Base-by-base conservation (phyloP, 768 basidiomycete genomes). In the Strobilomyces dryophilus region DNA sequence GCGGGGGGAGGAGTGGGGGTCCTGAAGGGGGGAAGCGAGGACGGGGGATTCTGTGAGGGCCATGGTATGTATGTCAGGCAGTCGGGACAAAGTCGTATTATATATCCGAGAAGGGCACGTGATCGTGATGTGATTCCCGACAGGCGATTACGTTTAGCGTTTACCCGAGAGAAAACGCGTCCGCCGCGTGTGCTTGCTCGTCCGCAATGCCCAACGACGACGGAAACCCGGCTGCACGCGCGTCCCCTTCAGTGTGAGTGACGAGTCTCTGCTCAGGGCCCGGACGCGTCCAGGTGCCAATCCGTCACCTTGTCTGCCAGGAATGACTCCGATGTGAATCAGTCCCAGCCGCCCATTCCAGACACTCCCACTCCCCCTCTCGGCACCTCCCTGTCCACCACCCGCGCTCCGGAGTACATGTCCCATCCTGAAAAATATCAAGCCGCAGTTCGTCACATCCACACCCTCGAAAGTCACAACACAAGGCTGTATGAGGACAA, bases 1-100 rank as follows among this genome's bases (percentile, higher is more conserved):
- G 68, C 45, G 76, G 66, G 84, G 74, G 37, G 76, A 80, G 8
- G 87, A 82, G 48, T 91, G 76, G 21, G 84, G 55, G 49, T 89
- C 80, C 52, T 91, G 82, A 6, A 92, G 70, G 37, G 80, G 59
- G 5, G 65, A 72, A 42, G 61, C 50, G 45, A 60, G 59, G 27
- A 61, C 31, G 2, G 68, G 67, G 3, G 69, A 70, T 48, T 69
- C 65, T 37, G 67, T 53, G 10, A 68, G 56, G 14, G 68, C 67
- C 67, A 68, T 68, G 47, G 20, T 47, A 35, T 35, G 49, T n/a
- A n/a, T n/a, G n/a, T n/a, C n/a, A n/a, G n/a, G n/a, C n/a, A n/a
- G n/a, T n/a, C n/a, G n/a, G n/a, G n/a, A n/a, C n/a, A n/a, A n/a
- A n/a, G n/a, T n/a, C 20, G 29, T 7, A 44, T 57, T 45, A 41